Percentiles rank a stretch among this genome's conserved stretches.
Conservation (phyloP, 257 asterid genomes). For the Scutellaria minor region DNA sequence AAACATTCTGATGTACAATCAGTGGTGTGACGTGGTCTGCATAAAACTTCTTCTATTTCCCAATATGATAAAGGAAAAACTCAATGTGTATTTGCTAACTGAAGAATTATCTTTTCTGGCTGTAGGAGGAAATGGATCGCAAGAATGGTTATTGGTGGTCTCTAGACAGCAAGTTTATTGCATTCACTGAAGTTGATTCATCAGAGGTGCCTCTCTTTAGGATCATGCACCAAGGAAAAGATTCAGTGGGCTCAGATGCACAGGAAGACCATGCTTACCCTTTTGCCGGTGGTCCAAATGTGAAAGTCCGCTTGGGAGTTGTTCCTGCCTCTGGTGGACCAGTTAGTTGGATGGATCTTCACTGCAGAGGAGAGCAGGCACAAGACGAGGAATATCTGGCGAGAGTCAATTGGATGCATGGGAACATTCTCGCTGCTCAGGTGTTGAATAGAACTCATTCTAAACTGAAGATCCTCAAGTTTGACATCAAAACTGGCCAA, state of each 20-base stretch:
- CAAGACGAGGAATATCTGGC: conserved; percentile 77
- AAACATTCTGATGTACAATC: conserved; percentile 2
- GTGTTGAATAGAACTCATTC: conserved; percentile 80
- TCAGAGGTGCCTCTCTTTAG: conserved; percentile 74
- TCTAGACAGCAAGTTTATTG: conserved; percentile 79
- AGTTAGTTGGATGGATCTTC: conserved; percentile 86
- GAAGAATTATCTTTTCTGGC: conserved; percentile 31
- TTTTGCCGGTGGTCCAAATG: conserved; percentile 83
- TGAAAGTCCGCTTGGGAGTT: conserved; percentile 80
- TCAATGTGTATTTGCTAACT: conserved; percentile 26
- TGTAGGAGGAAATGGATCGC: conserved; percentile 97
- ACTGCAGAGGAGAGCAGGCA: conserved; percentile 61
- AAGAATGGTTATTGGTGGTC: conserved; percentile 99
- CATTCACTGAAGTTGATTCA: conserved; percentile 82
- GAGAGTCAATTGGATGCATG: conserved; percentile 90
- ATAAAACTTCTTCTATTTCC: conserved; percentile 7
- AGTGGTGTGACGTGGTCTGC: conserved; percentile 17
- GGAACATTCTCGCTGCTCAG: conserved; percentile 83
- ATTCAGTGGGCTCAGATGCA: conserved; percentile 70
- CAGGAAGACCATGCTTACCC: conserved; percentile 98
- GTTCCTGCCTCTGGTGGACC: conserved; percentile 68
- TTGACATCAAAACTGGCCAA: conserved; percentile 76
- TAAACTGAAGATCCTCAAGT: conserved; percentile 69
- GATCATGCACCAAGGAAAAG: conserved; percentile 96
- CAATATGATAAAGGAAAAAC: conserved; percentile 14